These are phyloP conservation scores for Clavispora vitiphila DNA, from an alignment of 805 yeast genomes.

Conservation along the genomic window DNA sequence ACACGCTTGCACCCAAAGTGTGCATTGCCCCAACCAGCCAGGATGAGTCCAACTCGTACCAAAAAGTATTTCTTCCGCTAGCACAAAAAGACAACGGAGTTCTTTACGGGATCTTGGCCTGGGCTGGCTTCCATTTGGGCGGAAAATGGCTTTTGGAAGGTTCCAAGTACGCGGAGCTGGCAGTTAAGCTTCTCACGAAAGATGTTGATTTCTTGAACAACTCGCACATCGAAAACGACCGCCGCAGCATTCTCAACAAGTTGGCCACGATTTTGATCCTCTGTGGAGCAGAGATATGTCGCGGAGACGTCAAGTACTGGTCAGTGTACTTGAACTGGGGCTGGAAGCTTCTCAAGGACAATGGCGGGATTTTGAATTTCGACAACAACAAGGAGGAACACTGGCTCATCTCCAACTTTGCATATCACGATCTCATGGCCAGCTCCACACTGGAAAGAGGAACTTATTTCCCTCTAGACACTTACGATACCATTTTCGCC, in stretches of 20 bases:
- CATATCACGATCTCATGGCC: constrained; percentile 74
- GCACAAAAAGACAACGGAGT: constrained; percentile 50
- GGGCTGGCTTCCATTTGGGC: constrained; percentile 52
- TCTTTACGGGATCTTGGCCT: constrained; percentile 47
- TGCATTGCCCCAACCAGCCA: constrained; percentile 44
- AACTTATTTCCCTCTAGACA: constrained; percentile 57
- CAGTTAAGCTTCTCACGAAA: constrained; percentile 38
- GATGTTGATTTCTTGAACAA: constrained; percentile 21
- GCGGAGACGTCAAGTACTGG: constrained; percentile 80
- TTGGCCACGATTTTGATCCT: constrained; percentile 64
- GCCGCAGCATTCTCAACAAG: constrained; percentile 37
- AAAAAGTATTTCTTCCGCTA: constrained; percentile 49
- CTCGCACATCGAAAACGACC: constrained; percentile 17
- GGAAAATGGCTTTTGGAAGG: constrained; percentile 46
- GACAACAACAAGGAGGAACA: constrained; percentile 54
- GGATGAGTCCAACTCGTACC: constrained; percentile 44
- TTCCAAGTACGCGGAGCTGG: constrained; percentile 40
- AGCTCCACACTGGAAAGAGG: constrained; percentile 56
- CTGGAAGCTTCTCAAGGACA: constrained; percentile 51
- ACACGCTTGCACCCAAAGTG: constrained; percentile 37
- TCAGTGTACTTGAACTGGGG: constrained; percentile 61
- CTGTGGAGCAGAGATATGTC: constrained; percentile 77
- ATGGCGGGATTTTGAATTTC: constrained; percentile 59
- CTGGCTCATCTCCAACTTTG: constrained; percentile 73
- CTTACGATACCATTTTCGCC: constrained; percentile 50